Evolutionary conservation across 2,329 filamentous ascomycete genomes (phyloP), one percentile per base, ranked within the genome.

Genomic region (Fusarium torulosum): DNA sequence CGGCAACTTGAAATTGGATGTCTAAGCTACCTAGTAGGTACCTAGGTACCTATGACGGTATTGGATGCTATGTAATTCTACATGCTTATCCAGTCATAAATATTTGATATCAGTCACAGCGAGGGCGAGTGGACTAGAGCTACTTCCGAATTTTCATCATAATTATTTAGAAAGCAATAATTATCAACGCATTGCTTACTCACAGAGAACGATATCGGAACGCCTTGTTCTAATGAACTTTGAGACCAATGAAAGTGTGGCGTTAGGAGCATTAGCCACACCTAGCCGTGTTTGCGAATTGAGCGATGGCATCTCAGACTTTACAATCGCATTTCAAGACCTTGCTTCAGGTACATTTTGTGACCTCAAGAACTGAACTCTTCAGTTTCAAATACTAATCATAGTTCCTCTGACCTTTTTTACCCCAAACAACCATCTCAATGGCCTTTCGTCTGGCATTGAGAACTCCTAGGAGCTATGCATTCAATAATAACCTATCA

Each of bases 401-500:
- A 23, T 14, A 33, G 15, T 15, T 4, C 6, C n/a, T 23, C 14
- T 17, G 21, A n/a, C 21, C 10, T 19, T 21, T 10, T 4, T 27
- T 20, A 14, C 21, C 23, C 50, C 21, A 33, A 42, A 41, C 14
- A 11, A 19, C 15, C 25, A n/a, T 45, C 49, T 52, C 57, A 42
- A 77, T 77, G 75, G 63, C 67, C 37, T 59, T 68, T 5, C 56
- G 64, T 27, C 59, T 71, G 23, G 53, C 56, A 35, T 55, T 55
- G 19, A 59, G 54, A 60, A 58, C 72, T 66, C 53, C 66, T 27
- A 70, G 64, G 58, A 71, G 69, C 60, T 49, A 41, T 40, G 38
- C 62, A 27, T 67, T 67, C 19, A 68, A 67, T 38, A 67, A 31
- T 38, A 67, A 33, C 29, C 38, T 60, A 14, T 47, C 59, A 31